Base-by-base conservation (phyloP, 495 filamentous ascomycete species). In the Darksidea phi region DNA sequence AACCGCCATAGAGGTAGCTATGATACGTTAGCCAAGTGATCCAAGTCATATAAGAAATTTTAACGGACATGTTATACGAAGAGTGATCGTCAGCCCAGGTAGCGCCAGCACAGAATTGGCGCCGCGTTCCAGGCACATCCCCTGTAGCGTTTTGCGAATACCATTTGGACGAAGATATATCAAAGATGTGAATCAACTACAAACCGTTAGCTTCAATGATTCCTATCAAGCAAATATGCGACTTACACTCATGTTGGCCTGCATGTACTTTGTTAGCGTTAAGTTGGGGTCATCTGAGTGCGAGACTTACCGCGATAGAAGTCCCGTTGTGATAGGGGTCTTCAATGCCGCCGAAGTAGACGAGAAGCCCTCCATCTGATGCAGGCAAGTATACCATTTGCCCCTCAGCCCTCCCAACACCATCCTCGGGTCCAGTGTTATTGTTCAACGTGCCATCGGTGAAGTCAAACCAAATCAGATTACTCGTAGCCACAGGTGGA, bases 101-200 rank as follows among this genome's bases (percentile, higher is more conserved):
- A 8, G 74, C 76, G 6, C 79, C 83, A 4, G 77, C 77, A 66
- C 83, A 86, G 61, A 84, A 84, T 28, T 77, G 73, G 36, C 81
- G 60, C 5, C 83, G 71, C 36, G 70, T 57, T 28, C 66, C 64
- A 3, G 83, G 83, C 1, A 79, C 49, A 17, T 63, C 49, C 0
- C 83, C 83, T 1, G 71, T 74, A 1, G 81, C 77, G 1, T 67
- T 77, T 62, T 84, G 81, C 0, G 59, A 68, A 54, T 84, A 84
- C 82, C 81, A 86, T 57, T 75, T 78, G 0, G 73, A 73, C 23
- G 70, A 78, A 24, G 70, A 61, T 23, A 83, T 72, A 63, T 85
- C 80, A 63, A 78, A 84, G 13, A 84, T 57, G 49, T 77, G 77
- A 18, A 84, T 82, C 10, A 50, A 49, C 48, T 70, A 48, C 6